phyloP scores from a whole-genome alignment of 2,329 filamentous ascomycete species.

The Bipolaris bicolor region DNA sequence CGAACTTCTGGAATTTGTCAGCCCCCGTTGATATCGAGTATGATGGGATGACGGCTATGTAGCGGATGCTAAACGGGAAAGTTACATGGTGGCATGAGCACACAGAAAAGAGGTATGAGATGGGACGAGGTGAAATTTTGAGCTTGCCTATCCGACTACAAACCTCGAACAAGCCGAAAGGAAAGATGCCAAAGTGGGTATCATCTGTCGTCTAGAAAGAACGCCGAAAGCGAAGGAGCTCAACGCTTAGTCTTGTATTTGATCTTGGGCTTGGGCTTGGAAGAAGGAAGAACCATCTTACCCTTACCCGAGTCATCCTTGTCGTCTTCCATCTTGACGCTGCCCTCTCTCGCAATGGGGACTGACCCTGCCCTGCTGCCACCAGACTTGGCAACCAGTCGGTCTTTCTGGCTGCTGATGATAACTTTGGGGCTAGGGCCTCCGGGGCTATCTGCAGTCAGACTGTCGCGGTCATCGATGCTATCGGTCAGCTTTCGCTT shows the following conservation, averaged over 20 bases:
- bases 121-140: conserved; percentile 21
- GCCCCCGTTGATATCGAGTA: conserved; percentile 2
- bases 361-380: conserved; percentile 52
- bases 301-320: conserved; percentile 54
- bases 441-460: conserved; percentile 47
- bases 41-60: conserved; percentile 1
- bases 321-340: conserved; percentile 59
- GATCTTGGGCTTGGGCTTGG: conserved; percentile 23
- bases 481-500: conserved; percentile 47
- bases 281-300: conserved; percentile 45
- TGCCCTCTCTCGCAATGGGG: conserved; percentile 55
- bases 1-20: conserved; percentile 22
- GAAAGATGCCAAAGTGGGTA: conserved; percentile 25
- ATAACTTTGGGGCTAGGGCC: conserved; percentile 46
- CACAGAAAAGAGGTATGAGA: conserved; percentile 19
- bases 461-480: conserved; percentile 48
- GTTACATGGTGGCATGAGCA: conserved; percentile 15
- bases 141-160: conserved; percentile 27
- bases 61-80: conserved; percentile 1
- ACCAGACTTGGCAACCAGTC: conserved; percentile 50
- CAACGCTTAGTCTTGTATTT: conserved; percentile 26
- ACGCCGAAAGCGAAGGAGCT: conserved; percentile 17
- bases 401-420: conserved; percentile 39
- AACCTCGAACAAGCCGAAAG: conserved; percentile 25
- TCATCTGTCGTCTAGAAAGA: conserved; percentile 25